Base-by-base conservation (phyloP, 495 filamentous ascomycete species). In the Lichina pygmaea region DNA sequence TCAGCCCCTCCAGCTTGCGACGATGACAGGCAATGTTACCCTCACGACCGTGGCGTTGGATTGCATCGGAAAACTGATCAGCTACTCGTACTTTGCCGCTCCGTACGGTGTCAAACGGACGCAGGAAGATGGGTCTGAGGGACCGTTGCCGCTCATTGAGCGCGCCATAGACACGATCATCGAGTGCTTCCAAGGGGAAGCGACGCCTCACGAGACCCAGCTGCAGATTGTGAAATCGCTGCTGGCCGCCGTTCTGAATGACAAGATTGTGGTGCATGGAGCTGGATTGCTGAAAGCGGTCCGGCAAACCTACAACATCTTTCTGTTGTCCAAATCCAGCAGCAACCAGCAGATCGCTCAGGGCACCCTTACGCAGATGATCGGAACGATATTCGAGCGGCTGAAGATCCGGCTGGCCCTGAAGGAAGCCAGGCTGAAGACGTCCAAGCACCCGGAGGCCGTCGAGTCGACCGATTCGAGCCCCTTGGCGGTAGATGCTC, bases 131-230 rank as follows among this genome's bases (percentile, higher is more conserved):
- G 38, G 34, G 33, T 0, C 46, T 15, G 17, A 43, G 17, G 52
- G 59, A 9, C 47, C 46, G 41, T 57, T 71, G 6, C 78, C 81
- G 3, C 65, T 99, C 55, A 94, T 99, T 56, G 91, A 99, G 58
- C 73, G 85, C 50, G 91, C 91, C 41, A 99, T 99, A 52, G 91
- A 99, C 60, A 93, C 86, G 36, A 95, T 99, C 60, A 95, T 91
- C 66, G 86, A 95, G 55, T 99, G 91, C 57, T 99, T 95, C 52
- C 83, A 94, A 52, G 86, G 89, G 49, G 91, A 99, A 59, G 78
- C 78, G 5, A 95, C 91, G 0, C 75, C 76, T 9, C 70, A 77
- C 44, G 83, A 93, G 52, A 77, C 93, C 31, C 89, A 99, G 58
- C 68, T 94, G 51, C 91, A 99, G 60, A 99, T 99, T 52, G 81